These are phyloP conservation scores for Penicillium sp. DNA, from an alignment of 2,329 filamentous ascomycete genomes.

Conservation along the genomic window DNA sequence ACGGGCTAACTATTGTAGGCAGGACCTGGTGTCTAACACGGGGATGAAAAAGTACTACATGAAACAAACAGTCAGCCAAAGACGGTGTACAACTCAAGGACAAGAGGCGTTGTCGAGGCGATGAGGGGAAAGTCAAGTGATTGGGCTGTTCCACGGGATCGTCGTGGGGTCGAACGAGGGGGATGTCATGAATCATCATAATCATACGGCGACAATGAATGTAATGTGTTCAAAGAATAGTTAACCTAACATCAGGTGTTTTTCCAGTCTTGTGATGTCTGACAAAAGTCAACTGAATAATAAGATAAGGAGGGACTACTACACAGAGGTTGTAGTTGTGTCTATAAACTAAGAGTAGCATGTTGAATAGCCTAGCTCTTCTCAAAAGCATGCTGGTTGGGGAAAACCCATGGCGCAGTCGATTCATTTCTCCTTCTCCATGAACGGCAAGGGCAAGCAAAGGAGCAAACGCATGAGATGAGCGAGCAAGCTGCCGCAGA, in stretches of 20 bases:
- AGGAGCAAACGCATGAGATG: constrained; percentile 13
- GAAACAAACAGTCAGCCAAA: neutral
- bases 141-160: constrained; percentile 25
- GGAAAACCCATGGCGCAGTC: neutral
- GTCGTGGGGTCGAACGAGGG: constrained; percentile 16
- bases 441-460: constrained; percentile 17
- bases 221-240: constrained; percentile 2
- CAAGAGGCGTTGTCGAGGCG: constrained; percentile 15
- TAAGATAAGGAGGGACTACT: constrained; percentile 7
- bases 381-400: constrained; percentile 7
- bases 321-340: constrained; percentile 1
- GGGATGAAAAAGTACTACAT: neutral
- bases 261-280: constrained; percentile 10
- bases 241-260: neutral
- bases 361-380: constrained; percentile 20
- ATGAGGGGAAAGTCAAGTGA: constrained; percentile 27
- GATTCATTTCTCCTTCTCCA: constrained; percentile 15
- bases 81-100: neutral
- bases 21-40: too few relatives aligned
- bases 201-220: neutral
- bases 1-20: neutral
- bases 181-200: neutral
- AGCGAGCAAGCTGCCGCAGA: constrained; percentile 9
- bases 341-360: constrained; percentile 12
- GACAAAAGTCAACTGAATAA: constrained; percentile 9